Evolutionary conservation across 768 basidiomycete species (phyloP), one percentile per base, ranked within the genome.

Genomic region (Mycena chlorophos): DNA sequence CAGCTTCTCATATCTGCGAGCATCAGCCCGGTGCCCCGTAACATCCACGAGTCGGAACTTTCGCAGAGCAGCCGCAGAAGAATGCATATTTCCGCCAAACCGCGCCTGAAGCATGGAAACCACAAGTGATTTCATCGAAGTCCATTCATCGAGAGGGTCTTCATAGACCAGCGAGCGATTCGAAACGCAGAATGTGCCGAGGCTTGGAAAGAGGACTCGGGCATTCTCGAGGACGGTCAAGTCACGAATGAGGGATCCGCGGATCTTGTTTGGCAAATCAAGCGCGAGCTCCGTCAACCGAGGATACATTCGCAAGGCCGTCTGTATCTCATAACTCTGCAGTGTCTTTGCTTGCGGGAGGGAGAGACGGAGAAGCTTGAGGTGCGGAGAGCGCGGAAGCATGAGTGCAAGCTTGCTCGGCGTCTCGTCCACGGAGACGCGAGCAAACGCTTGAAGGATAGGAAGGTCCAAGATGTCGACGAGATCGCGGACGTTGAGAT

Each of bases 381-480:
- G 22, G 14, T 29, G 31, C 3, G 40, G 39, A 1, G 40, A 58
- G 10, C 26, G 49, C 26, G 29, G 40, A 22, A 49, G 27, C 17
- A 50, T 13, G 4, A 26, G 53, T 12, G 23, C 4, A 29, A 26
- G 20, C 13, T 8, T 42, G 14, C 22, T 13, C 17, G 40, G 20
- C 16, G 1, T 17, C 1, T 38, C 2, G 17, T 14, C 1, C 5
- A 17, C 5, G 29, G 13, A 16, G 31, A 16, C 19, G 39, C 13
- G 2, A 52, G 43, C 52, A 50, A 47, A 49, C 1, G 38, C 46
- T 20, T 59, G 27, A 5, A 59, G 46, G 22, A 28, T 30, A 20
- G 58, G 58, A 49, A 55, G 55, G 4, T 55, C 54, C 19, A 59
- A 42, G 17, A 30, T 22, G 2, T 10, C 19, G 10, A 45, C 12